Evolutionary conservation across 768 basidiomycete species (phyloP).

Genomic region (Kwoniella dendrophila): DNA sequence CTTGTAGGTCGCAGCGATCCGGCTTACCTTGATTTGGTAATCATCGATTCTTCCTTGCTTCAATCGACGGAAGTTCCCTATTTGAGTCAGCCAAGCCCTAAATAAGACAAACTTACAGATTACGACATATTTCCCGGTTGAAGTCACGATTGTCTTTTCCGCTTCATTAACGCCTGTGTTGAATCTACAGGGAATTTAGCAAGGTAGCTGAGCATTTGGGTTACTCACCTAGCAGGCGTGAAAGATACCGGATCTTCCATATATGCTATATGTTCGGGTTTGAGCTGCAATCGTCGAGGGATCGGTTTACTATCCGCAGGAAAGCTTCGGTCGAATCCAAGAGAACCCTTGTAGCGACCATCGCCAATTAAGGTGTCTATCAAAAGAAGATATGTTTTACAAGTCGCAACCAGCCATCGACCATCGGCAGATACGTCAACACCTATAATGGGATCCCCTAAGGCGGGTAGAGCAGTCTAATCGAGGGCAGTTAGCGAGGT

Average conservation of each 20-base stretch:
- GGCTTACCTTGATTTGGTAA: slow-evolving; percentile 81
- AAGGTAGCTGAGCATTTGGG: neutral
- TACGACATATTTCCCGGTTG: slow-evolving; percentile 85
- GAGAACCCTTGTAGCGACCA: slow-evolving; percentile 75
- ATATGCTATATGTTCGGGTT: slow-evolving; percentile 88
- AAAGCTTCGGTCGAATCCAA: slow-evolving; percentile 94
- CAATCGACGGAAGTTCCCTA: slow-evolving; percentile 87
- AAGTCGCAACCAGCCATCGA: slow-evolving; percentile 93
- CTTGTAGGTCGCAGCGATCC: neutral
- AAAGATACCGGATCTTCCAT: slow-evolving; percentile 87
- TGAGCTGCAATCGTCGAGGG: slow-evolving; percentile 81
- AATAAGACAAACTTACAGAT: slow-evolving; percentile 64
- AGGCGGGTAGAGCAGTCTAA: slow-evolving; percentile 83
- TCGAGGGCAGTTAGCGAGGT: neutral
- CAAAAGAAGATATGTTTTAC: slow-evolving; percentile 86
- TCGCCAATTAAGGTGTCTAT: slow-evolving; percentile 95
- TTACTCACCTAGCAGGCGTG: slow-evolving; percentile 80
- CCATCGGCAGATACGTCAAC: slow-evolving; percentile 93
- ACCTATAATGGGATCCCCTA: slow-evolving; percentile 93
- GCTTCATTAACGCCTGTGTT: slow-evolving; percentile 84
- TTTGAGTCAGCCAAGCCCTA: slow-evolving; percentile 4
- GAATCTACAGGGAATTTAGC: slow-evolving; percentile 64
- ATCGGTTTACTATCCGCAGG: slow-evolving; percentile 91
- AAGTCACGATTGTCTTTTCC: slow-evolving; percentile 94
- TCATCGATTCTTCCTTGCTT: slow-evolving; percentile 87